Percentiles rank a stretch among this genome's conserved stretches.
Conservation (phyloP, 371 early-diverging fungal genomes). For the Mucor piriformis region DNA sequence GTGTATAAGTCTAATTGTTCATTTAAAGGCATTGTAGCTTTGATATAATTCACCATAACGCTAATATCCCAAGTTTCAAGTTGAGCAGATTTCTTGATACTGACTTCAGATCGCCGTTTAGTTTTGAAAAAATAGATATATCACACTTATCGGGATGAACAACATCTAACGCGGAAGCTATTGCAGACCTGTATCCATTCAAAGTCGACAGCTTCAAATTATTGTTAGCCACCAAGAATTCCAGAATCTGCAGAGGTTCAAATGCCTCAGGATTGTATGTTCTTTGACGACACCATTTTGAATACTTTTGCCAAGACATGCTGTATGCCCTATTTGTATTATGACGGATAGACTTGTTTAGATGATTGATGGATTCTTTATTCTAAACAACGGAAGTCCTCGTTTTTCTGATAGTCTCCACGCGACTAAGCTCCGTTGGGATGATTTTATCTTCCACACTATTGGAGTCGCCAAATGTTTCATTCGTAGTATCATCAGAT, state of each 20-base stretch:
- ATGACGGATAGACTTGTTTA: constrained; percentile 9
- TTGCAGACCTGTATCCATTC: constrained; percentile 10
- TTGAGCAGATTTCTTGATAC: not conserved
- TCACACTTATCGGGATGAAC: constrained; percentile 3
- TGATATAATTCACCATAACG: too few relatives aligned
- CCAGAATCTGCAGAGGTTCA: too few relatives aligned
- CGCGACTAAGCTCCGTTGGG: constrained; percentile 25
- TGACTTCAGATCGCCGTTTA: not conserved
- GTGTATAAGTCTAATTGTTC: too few relatives aligned
- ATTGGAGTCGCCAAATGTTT: too few relatives aligned
- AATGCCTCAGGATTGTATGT: too few relatives aligned
- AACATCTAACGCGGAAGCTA: constrained; percentile 5
- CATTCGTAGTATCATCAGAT: too few relatives aligned
- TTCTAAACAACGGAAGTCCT: constrained; percentile 3
- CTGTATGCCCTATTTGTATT: too few relatives aligned
- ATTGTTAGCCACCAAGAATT: not conserved
- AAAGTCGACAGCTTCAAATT: not conserved
- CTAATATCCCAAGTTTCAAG: too few relatives aligned
- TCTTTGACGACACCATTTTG: too few relatives aligned
- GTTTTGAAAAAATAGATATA: constrained; percentile 11
- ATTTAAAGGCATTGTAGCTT: too few relatives aligned
- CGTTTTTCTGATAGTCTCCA: constrained; percentile 23
- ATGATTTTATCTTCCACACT: too few relatives aligned
- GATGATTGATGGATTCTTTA: not conserved
- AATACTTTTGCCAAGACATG: too few relatives aligned